Base-by-base conservation (phyloP, 495 filamentous ascomycete genomes). In the Hypomontagnella submonticulosa region DNA sequence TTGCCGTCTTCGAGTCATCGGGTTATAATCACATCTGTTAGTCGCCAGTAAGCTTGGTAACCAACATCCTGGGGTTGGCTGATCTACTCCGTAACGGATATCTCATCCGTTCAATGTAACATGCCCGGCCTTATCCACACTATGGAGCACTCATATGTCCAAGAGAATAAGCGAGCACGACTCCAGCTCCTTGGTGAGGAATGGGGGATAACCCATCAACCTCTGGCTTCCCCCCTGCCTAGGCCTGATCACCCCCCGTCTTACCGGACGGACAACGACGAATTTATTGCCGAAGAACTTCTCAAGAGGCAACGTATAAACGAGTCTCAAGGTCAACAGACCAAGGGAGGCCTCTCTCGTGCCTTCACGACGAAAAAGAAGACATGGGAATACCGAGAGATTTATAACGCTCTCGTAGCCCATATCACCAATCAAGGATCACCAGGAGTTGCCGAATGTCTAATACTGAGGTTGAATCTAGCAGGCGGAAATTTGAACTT, bases 351-450 rank as follows among this genome's bases (percentile, higher is more conserved):
- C 10, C 63, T 83, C 19, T 77, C 75, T 32, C 75, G 79, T 8
- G 79, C 77, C 4, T 82, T 83, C 40, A 75, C 76, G 1, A 75
- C 77, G 3, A 78, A 71, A 57, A 82, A 81, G 61, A 74, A 79
- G 61, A 51, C 67, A 34, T 81, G 79, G 80, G 81, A 83, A 4
- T 69, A 77, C 27, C 75, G 73, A 38, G 80, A 83, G 53, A 75
- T 83, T 13, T 79, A 80, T 63, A 76, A 77, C 32, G 75, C 74
- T 20, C 76, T 83, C 36, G 58, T 75, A 18, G 70, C 70, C 38
- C 79, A 81, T 37, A 75, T 83, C 13, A 52, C 66, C 30, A 77
- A 77, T 46, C 63, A 57, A 19, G 81, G 81, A 3, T 73, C 77
- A 0, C 77, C 81, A 5, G 79, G 75, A 1, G 79, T 83, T 33